These are phyloP conservation scores for Russula olivacea DNA, from an alignment of 768 basidiomycete genomes.

Conservation along the genomic window DNA sequence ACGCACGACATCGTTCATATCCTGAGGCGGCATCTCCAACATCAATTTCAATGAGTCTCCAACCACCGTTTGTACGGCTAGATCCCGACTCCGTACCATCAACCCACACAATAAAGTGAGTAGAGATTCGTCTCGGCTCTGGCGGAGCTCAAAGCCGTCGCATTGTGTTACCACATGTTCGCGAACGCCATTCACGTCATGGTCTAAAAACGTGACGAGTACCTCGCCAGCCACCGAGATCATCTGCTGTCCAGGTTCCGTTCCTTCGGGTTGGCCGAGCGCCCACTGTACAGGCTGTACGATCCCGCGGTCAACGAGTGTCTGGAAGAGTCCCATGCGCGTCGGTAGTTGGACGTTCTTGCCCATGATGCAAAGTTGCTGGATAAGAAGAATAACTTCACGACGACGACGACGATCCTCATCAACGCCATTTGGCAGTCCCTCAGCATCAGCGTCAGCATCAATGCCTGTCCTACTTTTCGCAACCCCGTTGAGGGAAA, in stretches of 20 bases:
- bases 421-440: slow-evolving; percentile 21
- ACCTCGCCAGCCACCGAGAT: slow-evolving; percentile 84
- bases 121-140: slow-evolving; percentile 66
- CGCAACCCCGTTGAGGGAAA: slow-evolving; percentile 26
- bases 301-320: slow-evolving; percentile 82
- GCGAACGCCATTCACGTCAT: slow-evolving; percentile 83
- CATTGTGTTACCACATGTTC: slow-evolving; percentile 79
- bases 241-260: slow-evolving; percentile 46
- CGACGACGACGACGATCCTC: slow-evolving; percentile 46
- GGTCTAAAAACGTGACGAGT: slow-evolving; percentile 78
- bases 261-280: slow-evolving; percentile 59
- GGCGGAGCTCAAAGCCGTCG: slow-evolving; percentile 53
- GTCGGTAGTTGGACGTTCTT: slow-evolving; percentile 92
- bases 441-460: slow-evolving; percentile 24
- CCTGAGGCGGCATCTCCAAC: slow-evolving; percentile 62
- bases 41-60: slow-evolving; percentile 81
- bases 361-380: slow-evolving; percentile 91
- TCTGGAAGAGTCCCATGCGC: slow-evolving; percentile 79
- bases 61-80: slow-evolving; percentile 86
- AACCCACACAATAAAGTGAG: slow-evolving; percentile 69
- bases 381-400: slow-evolving; percentile 81
- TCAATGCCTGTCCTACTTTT: slow-evolving; percentile 27
- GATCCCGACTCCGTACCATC: slow-evolving; percentile 71
- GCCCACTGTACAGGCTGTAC: slow-evolving; percentile 93
- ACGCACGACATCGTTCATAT: slow-evolving; percentile 26